Evolutionary conservation across 139 green algal genomes (phyloP), one percentile per base, ranked within the genome.

Genomic region (Asterochloris sp.): DNA sequence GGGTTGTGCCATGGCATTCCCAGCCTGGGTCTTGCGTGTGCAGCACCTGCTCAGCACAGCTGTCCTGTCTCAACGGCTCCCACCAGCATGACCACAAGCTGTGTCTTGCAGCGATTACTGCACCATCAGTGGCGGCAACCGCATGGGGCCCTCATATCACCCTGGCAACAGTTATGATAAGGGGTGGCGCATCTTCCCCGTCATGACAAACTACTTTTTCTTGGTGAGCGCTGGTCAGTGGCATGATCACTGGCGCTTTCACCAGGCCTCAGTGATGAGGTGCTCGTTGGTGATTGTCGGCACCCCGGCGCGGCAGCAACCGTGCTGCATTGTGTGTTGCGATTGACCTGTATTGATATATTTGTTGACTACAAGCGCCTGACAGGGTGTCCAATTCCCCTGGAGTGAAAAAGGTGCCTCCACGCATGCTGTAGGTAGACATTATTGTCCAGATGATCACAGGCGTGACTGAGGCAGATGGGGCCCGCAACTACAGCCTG

Each of bases 361-460:
- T n/a, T 2, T 54, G 38, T 54, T 54, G 38, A n/a, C n/a, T 54
- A 54, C 38, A 54, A 6, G 38, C 6, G 38, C 38, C 38, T 54
- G 38, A 6, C 38, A 54, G 38, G 6, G 38, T 54, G 2, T 2
- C 38, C 38, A 6, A 6, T 54, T 6, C 6, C 38, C 38, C 6
- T 10, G 38, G 38, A 54, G 4, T 54, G 38, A 54, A 6, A 54
- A 54, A 54, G n/a, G 38, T 47, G 61, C n/a, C 0, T 69, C 61
- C 69, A 8, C 6, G 13, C 47, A 14, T 69, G 6, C 0, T 74
- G 82, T 74, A 85, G 82, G 66, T 64, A 13, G 82, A 85, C 47
- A 66, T 85, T 38, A 6, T 82, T 15, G 74, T 85, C 24, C 82
- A 85, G 74, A 71, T 85, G 17, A 15, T 85, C 19, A 85, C 82